A percentile compares a stretch with the other conserved stretches of the same genome.
phyloP scores from a whole-genome alignment of 805 yeast genomes.

The Pichia membranifaciens region DNA sequence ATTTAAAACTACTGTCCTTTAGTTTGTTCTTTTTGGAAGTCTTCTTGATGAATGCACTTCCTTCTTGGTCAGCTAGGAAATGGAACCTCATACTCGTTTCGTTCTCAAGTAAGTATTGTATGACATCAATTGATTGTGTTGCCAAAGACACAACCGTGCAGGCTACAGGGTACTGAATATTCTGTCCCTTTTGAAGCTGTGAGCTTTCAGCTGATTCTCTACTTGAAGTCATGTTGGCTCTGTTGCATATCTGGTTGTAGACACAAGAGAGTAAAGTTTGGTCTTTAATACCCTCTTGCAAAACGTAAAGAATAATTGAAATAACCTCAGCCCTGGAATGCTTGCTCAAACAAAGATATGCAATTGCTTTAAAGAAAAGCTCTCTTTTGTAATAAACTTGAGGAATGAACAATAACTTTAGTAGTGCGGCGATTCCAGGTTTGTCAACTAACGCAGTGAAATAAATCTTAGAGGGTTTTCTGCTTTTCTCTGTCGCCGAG shows the following conservation, averaged over 20 bases:
- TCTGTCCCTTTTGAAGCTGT: background rate
- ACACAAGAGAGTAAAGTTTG: constrained; percentile 56
- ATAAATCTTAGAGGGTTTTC: constrained; percentile 34
- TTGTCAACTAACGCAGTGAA: constrained; percentile 69
- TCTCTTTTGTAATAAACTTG: constrained; percentile 59
- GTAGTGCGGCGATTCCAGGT: constrained; percentile 65
- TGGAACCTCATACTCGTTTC: constrained; percentile 65
- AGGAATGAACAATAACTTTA: constrained; percentile 69
- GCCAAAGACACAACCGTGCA: constrained; percentile 68
- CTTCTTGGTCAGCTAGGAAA: constrained; percentile 74
- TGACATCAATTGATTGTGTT: constrained; percentile 68
- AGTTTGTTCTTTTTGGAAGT: constrained; percentile 31
- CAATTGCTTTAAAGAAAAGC: constrained; percentile 57
- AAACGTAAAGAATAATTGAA: constrained; percentile 56
- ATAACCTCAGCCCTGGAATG: constrained; percentile 74
- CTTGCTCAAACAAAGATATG: constrained; percentile 64
- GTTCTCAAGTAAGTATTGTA: constrained; percentile 63
- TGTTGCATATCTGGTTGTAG: constrained; percentile 49
- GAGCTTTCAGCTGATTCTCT: background rate
- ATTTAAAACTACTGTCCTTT: constrained; percentile 44
- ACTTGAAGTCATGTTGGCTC: constrained; percentile 32
- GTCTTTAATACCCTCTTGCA: constrained; percentile 69
- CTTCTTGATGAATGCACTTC: constrained; percentile 37
- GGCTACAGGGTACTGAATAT: constrained; percentile 41
- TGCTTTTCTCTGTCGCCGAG: constrained; percentile 10